Evolutionary conservation across 2,329 filamentous ascomycete species (phyloP), one percentile per base, ranked within the genome.

Genomic region (Alternaria arbusti): DNA sequence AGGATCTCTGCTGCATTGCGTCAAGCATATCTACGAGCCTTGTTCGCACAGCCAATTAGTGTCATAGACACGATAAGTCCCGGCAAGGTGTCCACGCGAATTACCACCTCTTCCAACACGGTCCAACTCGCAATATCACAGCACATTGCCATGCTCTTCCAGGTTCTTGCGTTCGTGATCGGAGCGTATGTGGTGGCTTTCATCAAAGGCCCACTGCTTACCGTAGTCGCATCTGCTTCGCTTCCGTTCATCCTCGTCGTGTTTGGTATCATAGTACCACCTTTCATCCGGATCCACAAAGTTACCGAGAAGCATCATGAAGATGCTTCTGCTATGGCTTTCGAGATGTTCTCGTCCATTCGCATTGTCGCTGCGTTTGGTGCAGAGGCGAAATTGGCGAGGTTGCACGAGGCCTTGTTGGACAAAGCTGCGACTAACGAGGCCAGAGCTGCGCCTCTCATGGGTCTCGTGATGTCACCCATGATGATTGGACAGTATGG

Each of bases 101-200:
- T 88, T 67, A 87, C 85, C 0, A 82, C 82, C 0, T 83, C 84
- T 0, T 82, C 85, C 30, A 87, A 87, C 65, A 83, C 82, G 0
- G 81, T 87, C 11, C 86, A 87, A 60, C 78, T 85, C 25, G 85
- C 84, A 17, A 83, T 87, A n/a, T 86, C 85, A 0, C 85, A 87
- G 66, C 84, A 84, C 57, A 74, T 88, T 6, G 74, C 84, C 0
- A 84, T 84, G 58, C 79, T 86, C n/a, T 78, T 81, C 11, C 79
- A 81, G 54, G 67, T 74, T 1, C 55, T 80, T 15, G 68, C 79
- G 1, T 78, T 80, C 50, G 73, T 70, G 1, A 73, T 80, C 9
- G 78, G 74, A 12, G 66, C 78, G 8, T 80, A 80, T 26, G 73
- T 81, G 9, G 82, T 88, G 50, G 83, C 86, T 0, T 87, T 87